Conservation (phyloP, 2,329 filamentous ascomycete genomes). For the Apiospora pterosperma region DNA sequence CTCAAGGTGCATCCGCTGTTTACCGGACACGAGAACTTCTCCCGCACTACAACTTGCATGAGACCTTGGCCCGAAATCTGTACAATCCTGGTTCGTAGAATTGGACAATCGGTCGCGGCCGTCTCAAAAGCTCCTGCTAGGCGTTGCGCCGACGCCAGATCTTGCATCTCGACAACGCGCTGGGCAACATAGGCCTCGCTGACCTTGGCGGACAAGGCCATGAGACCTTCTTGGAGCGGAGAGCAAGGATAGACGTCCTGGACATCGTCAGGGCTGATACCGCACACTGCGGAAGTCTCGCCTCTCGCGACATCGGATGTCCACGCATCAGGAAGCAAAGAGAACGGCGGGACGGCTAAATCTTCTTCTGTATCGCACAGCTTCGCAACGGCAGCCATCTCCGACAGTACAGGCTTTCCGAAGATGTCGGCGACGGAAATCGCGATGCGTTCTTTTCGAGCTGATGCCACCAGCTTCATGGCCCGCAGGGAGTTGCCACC, state of each 20-base stretch:
- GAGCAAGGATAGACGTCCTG: slow-evolving; percentile 55
- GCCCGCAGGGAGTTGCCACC: slow-evolving; percentile 47
- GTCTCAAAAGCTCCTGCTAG: slow-evolving; percentile 41
- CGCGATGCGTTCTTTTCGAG: slow-evolving; percentile 33
- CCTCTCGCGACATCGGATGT: slow-evolving; percentile 26
- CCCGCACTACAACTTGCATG: slow-evolving; percentile 43
- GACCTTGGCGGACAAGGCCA: slow-evolving; percentile 49
- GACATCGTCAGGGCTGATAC: slow-evolving; percentile 29
- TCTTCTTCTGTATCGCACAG: slow-evolving; percentile 18
- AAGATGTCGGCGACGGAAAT: slow-evolving; percentile 46
- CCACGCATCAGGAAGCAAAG: slow-evolving; percentile 35
- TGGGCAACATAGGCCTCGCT: slow-evolving; percentile 51
- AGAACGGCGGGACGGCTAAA: slow-evolving; percentile 33
- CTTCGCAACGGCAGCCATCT: slow-evolving; percentile 38
- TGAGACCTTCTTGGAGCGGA: slow-evolving; percentile 50
- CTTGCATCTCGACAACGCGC: slow-evolving; percentile 39
- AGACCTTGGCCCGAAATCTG: slow-evolving; percentile 41
- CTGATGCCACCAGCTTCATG: slow-evolving; percentile 46
- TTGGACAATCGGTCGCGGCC: slow-evolving; percentile 33
- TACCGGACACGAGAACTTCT: slow-evolving; percentile 30
- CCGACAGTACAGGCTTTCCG: slow-evolving; percentile 37
- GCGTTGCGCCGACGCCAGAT: slow-evolving; percentile 30
- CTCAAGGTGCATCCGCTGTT: slow-evolving; percentile 31
- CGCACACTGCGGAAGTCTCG: slow-evolving; percentile 39
- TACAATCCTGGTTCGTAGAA: slow-evolving; percentile 47